Evolutionary conservation across 1,139 yeast genomes (phyloP), one percentile per base, ranked within the genome.

Genomic region (Debaryomyces nepalensis): DNA sequence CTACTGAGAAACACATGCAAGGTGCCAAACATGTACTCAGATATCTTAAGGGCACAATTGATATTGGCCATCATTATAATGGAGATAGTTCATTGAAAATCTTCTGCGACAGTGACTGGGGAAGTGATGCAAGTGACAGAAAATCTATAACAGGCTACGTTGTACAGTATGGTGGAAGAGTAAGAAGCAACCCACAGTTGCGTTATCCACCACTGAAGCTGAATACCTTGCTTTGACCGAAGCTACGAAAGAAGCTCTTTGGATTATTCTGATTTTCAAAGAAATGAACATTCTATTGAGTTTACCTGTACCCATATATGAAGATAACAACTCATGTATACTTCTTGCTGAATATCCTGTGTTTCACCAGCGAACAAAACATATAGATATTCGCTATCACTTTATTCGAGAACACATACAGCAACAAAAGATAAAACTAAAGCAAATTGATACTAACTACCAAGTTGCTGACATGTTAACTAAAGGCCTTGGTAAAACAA

Each of bases 141-240:
- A 26, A 14, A 8, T 11, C 18, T 21, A 14, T 27, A 15, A 46
- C 53, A 26, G 53, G 55, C 7, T 51, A 45, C 30, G 26, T 48
- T 19, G 33, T 47, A 1, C 26, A 23, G 11, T 29, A 44, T 5
- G 49, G 46, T 54, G 56, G 58, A 34, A 42, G 11, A 47, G 51
- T 7, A 48, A 41, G 42, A 43, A 40, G 32, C 54, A 53, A 15
- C 36, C 32, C 8, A 37, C 42, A 18, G 51, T 53, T 5, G 45
- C 50, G 3, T 29, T 48, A 7, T 46, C 47, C 2, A 41, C 50
- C 3, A 48, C 51, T 4, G 55, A 54, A 38, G 51, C 53, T 4
- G 57, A 53, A 37, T 51, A 50, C 26, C 38, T 45, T 26, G 51
- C 50, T 5, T 39, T 47, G 4, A 39, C 51, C 31, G 52, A 48